phyloP scores from a whole-genome alignment of 768 basidiomycete genomes.

The button mushroom (Agaricus bisporus) region DNA sequence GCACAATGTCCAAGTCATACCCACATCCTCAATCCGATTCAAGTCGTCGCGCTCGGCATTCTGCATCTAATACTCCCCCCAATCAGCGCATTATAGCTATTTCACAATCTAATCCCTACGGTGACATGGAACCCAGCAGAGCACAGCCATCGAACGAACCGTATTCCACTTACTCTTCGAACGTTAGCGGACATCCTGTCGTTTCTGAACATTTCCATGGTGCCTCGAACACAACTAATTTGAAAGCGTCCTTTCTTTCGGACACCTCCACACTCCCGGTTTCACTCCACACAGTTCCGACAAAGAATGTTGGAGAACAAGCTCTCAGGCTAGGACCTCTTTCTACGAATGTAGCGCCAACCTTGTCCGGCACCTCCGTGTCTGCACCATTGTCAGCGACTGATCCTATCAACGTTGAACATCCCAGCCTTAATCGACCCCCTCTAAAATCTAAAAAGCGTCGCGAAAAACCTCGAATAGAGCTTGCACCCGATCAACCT shows the following conservation, averaged over 20 bases:
- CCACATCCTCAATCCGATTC: neutral
- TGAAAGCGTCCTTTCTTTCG: conserved; percentile 5
- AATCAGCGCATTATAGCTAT: neutral
- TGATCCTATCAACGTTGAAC: neutral
- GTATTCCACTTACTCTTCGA: neutral
- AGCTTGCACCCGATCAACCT: conserved; percentile 70
- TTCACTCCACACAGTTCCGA: neutral
- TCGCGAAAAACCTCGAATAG: conserved; percentile 54
- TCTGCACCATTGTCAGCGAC: neutral
- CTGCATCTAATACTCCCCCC: neutral
- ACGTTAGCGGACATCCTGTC: neutral
- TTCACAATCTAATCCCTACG: neutral
- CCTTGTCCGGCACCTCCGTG: neutral
- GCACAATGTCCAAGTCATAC: neutral
- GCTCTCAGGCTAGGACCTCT: neutral
- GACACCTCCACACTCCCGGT: conserved; percentile 1
- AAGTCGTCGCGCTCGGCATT: neutral
- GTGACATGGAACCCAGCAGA: neutral
- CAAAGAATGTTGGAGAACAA: neutral
- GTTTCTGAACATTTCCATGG: conserved; percentile 11
- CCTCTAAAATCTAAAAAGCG: conserved; percentile 33
- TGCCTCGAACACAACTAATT: conserved; percentile 6
- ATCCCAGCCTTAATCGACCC: neutral
- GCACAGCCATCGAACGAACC: neutral
- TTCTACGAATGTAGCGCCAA: neutral